Conservation (phyloP, 129 eudicot species). For the Pseudognaphalium luteoalbum region DNA sequence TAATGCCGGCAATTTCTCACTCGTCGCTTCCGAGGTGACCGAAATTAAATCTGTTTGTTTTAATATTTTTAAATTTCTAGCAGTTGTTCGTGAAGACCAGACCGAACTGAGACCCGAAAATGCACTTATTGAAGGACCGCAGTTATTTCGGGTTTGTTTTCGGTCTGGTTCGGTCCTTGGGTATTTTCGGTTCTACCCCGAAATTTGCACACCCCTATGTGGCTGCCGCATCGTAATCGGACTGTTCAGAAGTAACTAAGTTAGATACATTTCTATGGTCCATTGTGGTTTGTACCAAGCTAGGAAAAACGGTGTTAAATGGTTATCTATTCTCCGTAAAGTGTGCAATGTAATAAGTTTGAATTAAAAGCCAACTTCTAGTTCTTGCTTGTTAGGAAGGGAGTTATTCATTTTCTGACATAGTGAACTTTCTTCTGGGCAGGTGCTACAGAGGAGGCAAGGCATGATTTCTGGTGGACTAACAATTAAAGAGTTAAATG, state of each 20-base stretch:
- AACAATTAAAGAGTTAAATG: conserved; percentile 73
- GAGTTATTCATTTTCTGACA: not conserved
- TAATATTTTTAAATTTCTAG: not conserved
- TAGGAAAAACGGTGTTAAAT: not conserved
- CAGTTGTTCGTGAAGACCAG: too few species aligned
- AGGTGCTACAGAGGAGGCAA: conserved; percentile 85
- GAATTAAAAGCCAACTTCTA: not conserved
- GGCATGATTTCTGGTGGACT: conserved; percentile 74
- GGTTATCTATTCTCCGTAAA: not conserved
- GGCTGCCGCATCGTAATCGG: not conserved
- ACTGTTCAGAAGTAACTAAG: too few species aligned
- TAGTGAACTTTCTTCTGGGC: conserved; percentile 12
- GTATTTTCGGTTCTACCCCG: too few species aligned
- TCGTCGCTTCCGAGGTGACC: conserved; percentile 75
- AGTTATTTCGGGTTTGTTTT: too few species aligned
- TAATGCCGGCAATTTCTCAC: conserved; percentile 81
- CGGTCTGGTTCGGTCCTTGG: too few species aligned
- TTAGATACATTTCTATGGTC: too few species aligned
- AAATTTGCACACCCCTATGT: not conserved
- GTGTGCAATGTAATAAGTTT: conserved; percentile 8
- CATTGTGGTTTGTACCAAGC: too few species aligned
- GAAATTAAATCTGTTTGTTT: not conserved
- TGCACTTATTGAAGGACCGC: too few species aligned
- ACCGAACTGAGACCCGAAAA: too few species aligned
- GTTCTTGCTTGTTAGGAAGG: not conserved